Percentiles rank a stretch among this genome's conserved stretches.
Evolutionary conservation across 2,329 filamentous ascomycete species (phyloP).

Genomic region (Seiridium unicorne): DNA sequence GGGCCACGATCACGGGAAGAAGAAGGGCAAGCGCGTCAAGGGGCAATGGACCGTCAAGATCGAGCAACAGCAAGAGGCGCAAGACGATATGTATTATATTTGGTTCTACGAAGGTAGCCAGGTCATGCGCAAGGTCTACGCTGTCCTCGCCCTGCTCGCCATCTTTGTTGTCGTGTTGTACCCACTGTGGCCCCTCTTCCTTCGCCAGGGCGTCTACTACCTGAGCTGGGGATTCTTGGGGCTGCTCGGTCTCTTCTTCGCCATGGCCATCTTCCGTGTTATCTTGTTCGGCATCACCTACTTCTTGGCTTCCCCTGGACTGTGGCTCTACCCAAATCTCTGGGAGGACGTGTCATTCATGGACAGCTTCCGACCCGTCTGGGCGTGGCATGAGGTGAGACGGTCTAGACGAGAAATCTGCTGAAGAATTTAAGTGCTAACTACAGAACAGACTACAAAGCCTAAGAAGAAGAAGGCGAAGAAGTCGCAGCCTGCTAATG

Average conservation of each 20-base stretch:
- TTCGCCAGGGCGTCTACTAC: conserved; percentile 96
- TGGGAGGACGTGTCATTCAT: conserved; percentile 99
- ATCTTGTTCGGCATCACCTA: conserved; percentile 94
- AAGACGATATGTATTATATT: conserved; percentile 88
- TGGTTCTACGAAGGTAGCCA: conserved; percentile 96
- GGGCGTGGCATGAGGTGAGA: conserved; percentile 96
- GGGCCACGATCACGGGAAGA: conserved; percentile 68
- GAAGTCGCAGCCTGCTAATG: conserved; percentile 39
- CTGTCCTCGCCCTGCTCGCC: conserved; percentile 73
- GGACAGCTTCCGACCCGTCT: conserved; percentile 92
- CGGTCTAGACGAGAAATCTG: background rate
- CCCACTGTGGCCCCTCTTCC: conserved; percentile 88
- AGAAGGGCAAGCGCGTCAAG: conserved; percentile 86
- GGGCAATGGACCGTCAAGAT: conserved; percentile 95
- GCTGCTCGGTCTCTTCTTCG: conserved; percentile 89
- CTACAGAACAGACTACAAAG: conserved; percentile 25
- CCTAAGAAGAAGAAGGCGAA: conserved; percentile 61
- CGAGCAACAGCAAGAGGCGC: conserved; percentile 90
- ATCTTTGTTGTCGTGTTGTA: conserved; percentile 93
- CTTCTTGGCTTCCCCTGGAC: conserved; percentile 77
- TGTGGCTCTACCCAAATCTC: conserved; percentile 98
- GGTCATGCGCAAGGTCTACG: conserved; percentile 91
- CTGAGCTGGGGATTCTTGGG: conserved; percentile 91
- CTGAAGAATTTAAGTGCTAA: background rate
- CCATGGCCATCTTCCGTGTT: conserved; percentile 94